Percentiles rank a stretch among this genome's conserved stretches.
Evolutionary conservation across 352 stramenopile genomes (phyloP).

Genomic region (Phytophthora pseudosyringae): DNA sequence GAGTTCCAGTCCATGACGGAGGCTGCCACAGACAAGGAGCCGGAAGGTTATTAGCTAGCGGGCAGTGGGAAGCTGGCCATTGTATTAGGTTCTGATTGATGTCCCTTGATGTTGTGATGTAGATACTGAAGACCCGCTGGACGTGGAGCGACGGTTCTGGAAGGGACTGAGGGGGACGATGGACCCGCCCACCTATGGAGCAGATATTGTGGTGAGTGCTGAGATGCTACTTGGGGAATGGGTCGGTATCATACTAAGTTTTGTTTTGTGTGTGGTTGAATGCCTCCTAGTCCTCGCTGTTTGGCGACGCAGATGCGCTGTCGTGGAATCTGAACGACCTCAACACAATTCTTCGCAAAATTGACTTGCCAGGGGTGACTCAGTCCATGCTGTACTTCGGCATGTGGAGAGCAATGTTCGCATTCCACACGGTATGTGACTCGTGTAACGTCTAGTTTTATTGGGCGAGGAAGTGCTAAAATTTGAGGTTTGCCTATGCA

Average conservation of each 20-base stretch:
- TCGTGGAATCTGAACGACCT: conserved; percentile 91
- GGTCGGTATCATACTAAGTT: background rate
- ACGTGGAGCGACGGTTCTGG: conserved; percentile 89
- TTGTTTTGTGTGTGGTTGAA: conserved; percentile 1
- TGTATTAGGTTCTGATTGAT: background rate
- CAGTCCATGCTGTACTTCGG: conserved; percentile 94
- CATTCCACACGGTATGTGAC: conserved; percentile 84
- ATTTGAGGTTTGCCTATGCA: conserved; percentile 20
- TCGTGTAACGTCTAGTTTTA: background rate
- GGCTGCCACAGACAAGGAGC: conserved; percentile 35
- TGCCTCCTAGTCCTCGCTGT: conserved; percentile 74
- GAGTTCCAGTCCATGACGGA: conserved; percentile 71
- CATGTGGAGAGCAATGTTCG: conserved; percentile 95
- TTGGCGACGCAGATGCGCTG: conserved; percentile 65
- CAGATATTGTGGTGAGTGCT: conserved; percentile 83
- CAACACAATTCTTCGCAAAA: conserved; percentile 85
- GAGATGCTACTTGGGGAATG: background rate
- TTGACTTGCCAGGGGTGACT: conserved; percentile 88
- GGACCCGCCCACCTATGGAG: conserved; percentile 90
- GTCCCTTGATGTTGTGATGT: conserved; percentile 10
- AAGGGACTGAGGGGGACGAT: conserved; percentile 85
- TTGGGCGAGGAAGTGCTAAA: background rate
- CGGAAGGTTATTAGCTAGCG: conserved; percentile 25
- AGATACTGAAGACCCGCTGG: conserved; percentile 51
- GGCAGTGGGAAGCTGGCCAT: background rate